Evolutionary conservation across 73 alveolate species (phyloP).

Genomic region (Stentor roeselii): DNA sequence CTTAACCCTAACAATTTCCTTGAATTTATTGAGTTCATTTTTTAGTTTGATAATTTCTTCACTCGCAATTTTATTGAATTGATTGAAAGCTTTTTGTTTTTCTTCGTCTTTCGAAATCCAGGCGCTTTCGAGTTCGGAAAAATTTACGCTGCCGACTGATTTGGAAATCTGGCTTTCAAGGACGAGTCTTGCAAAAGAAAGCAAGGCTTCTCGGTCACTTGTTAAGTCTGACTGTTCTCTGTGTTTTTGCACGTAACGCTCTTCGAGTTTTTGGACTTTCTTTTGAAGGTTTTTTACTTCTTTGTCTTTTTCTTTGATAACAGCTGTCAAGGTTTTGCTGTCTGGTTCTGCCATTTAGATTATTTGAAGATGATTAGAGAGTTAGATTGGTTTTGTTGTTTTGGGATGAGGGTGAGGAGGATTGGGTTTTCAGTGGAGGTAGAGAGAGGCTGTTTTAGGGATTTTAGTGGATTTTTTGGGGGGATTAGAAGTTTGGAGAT

Average conservation of each 20-base stretch:
- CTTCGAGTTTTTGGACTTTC: constrained; percentile 47
- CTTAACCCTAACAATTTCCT: constrained; percentile 10
- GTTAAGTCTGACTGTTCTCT: constrained; percentile 37
- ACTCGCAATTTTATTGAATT: constrained; percentile 18
- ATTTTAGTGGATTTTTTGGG: no score
- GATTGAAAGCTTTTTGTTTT: constrained; percentile 27
- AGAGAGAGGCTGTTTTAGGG: no score
- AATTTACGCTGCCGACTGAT: constrained; percentile 16
- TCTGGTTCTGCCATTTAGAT: constrained; percentile 30
- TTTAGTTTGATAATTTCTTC: constrained; percentile 39
- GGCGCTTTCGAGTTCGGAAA: constrained; percentile 24
- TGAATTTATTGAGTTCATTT: constrained; percentile 18
- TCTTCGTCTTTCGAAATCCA: constrained; percentile 36
- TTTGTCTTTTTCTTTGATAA: constrained; percentile 52
- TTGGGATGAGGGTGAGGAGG: no score
- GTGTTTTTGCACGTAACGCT: constrained; percentile 38
- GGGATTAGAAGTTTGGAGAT: no score
- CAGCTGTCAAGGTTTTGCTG: constrained; percentile 35
- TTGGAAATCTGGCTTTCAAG: constrained; percentile 32
- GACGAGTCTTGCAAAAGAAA: constrained; percentile 35
- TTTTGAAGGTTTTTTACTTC: constrained; percentile 39
- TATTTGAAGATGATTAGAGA: no score
- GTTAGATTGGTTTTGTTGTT: no score
- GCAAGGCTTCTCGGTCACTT: constrained; percentile 39
- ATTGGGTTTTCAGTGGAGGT: no score